Percentiles rank a stretch among this genome's conserved stretches.
phyloP scores from a whole-genome alignment of 1,139 yeast species.

The Kazachstania sp. region DNA sequence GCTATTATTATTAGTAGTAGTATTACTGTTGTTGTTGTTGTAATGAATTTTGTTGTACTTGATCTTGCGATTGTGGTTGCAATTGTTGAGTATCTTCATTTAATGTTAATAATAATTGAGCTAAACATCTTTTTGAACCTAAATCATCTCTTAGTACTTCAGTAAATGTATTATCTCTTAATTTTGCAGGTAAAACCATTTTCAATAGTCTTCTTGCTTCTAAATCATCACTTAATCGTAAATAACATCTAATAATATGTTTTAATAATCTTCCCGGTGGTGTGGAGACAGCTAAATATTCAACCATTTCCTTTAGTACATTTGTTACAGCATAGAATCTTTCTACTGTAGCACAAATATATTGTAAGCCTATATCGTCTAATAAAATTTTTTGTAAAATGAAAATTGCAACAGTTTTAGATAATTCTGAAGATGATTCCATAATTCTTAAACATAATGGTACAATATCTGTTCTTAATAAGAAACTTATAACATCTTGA shows the following conservation, averaged over 20 bases:
- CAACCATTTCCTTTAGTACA: slow-evolving; percentile 82
- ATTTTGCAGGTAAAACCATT: slow-evolving; percentile 57
- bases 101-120: slow-evolving; percentile 70
- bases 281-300: slow-evolving; percentile 55
- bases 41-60: neutral
- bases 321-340: slow-evolving; percentile 90
- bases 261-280: slow-evolving; percentile 74
- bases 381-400: slow-evolving; percentile 85
- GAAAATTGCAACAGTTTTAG: slow-evolving; percentile 93
- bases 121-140: slow-evolving; percentile 79
- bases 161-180: slow-evolving; percentile 86
- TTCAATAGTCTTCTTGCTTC: slow-evolving; percentile 87
- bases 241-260: slow-evolving; percentile 89
- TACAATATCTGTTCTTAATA: slow-evolving; percentile 87
- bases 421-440: slow-evolving; percentile 90
- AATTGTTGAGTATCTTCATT: slow-evolving; percentile 21
- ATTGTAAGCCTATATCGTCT: slow-evolving; percentile 84
- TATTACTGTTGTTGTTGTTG: too few species aligned
- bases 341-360: slow-evolving; percentile 91
- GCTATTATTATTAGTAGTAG: too few species aligned
- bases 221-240: slow-evolving; percentile 79
- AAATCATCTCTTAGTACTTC: slow-evolving; percentile 74
- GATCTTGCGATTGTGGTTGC: slow-evolving; percentile 7
- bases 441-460: slow-evolving; percentile 89
- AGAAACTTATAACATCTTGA: slow-evolving; percentile 85